These are phyloP conservation scores for Martensiomyces pterosporus DNA, from an alignment of 192 early-diverging fungal genomes.

Conservation along the genomic window DNA sequence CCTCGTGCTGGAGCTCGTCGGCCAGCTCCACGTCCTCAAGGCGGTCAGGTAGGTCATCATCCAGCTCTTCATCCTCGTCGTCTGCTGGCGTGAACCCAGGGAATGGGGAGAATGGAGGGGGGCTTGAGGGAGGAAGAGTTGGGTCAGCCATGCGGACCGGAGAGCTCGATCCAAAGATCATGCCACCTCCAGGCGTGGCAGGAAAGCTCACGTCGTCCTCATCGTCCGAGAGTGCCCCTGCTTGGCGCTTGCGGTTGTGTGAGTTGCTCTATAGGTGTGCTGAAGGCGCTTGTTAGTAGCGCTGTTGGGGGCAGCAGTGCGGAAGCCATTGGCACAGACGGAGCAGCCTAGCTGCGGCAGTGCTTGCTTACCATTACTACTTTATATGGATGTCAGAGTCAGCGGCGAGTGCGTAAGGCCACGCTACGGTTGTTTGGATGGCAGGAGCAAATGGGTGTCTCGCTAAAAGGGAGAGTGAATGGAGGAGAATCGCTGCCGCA, in stretches of 20 bases:
- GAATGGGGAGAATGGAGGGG: conserved; percentile 44
- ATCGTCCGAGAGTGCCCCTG: conserved; percentile 30
- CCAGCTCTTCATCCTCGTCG: conserved; percentile 3
- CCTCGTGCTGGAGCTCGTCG: conserved; percentile 31
- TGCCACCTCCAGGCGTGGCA: conserved; percentile 44
- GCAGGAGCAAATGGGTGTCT: no score
- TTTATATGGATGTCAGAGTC: no score
- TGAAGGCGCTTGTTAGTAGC: no score
- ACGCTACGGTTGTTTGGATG: no score
- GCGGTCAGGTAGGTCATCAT: conserved; percentile 24
- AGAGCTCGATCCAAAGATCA: conserved; percentile 43
- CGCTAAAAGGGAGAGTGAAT: no score
- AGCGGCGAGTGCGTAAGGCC: no score
- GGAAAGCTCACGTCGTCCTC: conserved; percentile 14
- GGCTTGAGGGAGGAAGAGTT: conserved; percentile 39
- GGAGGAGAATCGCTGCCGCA: no score
- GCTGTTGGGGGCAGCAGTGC: no score
- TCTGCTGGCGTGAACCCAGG: conserved; percentile 9
- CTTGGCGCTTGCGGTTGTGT: conserved; percentile 39
- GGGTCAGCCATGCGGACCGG: conserved; percentile 19
- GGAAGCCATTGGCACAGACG: no score
- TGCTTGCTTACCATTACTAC: no score
- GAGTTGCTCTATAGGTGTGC: conserved; percentile 25
- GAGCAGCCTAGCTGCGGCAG: no score
- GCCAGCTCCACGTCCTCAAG: conserved; percentile 25